These are phyloP conservation scores for Lactifluus piperatus DNA, from an alignment of 768 basidiomycete genomes.

Conservation along the genomic window DNA sequence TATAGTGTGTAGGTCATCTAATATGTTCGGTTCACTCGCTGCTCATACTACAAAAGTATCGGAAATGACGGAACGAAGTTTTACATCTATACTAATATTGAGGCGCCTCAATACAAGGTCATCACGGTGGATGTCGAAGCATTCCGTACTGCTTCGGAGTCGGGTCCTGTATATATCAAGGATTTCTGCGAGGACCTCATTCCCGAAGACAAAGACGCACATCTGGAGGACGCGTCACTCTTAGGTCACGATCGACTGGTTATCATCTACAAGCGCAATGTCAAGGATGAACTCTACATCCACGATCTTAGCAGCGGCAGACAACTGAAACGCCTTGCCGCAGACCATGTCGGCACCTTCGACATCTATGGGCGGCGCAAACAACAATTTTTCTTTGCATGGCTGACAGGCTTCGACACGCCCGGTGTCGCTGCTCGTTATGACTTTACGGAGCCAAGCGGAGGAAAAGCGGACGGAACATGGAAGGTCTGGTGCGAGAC, in stretches of 20 bases:
- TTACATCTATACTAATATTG: slow-evolving; percentile 55
- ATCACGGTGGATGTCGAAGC: slow-evolving; percentile 55
- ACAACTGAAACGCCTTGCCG: slow-evolving; percentile 45
- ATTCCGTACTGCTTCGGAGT: slow-evolving; percentile 9
- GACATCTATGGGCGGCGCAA: slow-evolving; percentile 42
- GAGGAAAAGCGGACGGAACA: slow-evolving; percentile 34
- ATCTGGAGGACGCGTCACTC: slow-evolving; percentile 40
- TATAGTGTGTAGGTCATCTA: slow-evolving; percentile 48
- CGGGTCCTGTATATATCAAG: slow-evolving; percentile 23
- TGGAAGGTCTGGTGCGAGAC: slow-evolving; percentile 55
- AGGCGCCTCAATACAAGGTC: slow-evolving; percentile 59
- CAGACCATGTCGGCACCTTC: slow-evolving; percentile 61
- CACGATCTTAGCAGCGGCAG: slow-evolving; percentile 45
- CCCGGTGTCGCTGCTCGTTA: slow-evolving; percentile 61
- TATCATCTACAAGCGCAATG: slow-evolving; percentile 64
- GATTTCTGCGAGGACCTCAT: slow-evolving; percentile 51
- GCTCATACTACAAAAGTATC: slow-evolving; percentile 34
- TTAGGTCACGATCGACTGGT: slow-evolving; percentile 51
- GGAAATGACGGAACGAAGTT: slow-evolving; percentile 54
- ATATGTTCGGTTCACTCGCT: not conserved
- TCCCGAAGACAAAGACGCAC: slow-evolving; percentile 56
- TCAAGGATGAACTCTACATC: slow-evolving; percentile 73
- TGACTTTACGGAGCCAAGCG: slow-evolving; percentile 35
- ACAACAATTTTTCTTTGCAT: slow-evolving; percentile 54
- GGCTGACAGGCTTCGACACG: slow-evolving; percentile 58